Conservation (phyloP, 2,329 filamentous ascomycete genomes). For the Aurifilum marmelostoma region DNA sequence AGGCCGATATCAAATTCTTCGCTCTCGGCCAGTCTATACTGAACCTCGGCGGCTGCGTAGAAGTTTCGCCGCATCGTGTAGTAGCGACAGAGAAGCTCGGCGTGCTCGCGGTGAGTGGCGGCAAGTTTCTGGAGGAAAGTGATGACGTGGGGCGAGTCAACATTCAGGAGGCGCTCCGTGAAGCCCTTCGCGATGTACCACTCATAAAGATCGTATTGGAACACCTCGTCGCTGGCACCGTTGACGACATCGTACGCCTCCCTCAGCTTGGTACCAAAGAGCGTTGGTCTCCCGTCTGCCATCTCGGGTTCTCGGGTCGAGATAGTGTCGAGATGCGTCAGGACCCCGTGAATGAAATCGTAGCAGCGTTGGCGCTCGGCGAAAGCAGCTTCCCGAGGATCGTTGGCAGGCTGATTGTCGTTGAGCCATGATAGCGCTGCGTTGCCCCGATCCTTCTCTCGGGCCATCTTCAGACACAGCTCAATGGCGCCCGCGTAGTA, state of each 20-base stretch:
- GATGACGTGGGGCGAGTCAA: conserved; percentile 82
- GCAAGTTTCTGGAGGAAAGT: conserved; percentile 83
- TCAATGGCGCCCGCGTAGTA: conserved; percentile 96
- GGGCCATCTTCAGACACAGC: conserved; percentile 80
- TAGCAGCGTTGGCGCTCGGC: conserved; percentile 79
- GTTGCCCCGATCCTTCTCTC: conserved; percentile 85
- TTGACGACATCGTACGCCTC: conserved; percentile 94
- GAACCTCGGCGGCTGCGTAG: conserved; percentile 85
- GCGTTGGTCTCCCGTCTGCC: conserved; percentile 76
- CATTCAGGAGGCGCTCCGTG: conserved; percentile 82
- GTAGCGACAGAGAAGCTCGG: conserved; percentile 91
- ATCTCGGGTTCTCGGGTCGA: conserved; percentile 70
- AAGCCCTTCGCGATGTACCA: conserved; percentile 91
- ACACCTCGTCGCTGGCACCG: conserved; percentile 85
- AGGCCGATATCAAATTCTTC: conserved; percentile 73
- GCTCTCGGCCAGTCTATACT: conserved; percentile 82
- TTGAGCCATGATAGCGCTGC: conserved; percentile 83
- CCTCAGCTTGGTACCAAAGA: conserved; percentile 75
- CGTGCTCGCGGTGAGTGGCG: conserved; percentile 71
- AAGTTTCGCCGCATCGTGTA: conserved; percentile 84
- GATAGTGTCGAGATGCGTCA: conserved; percentile 75
- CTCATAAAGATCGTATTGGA: conserved; percentile 95
- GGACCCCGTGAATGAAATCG: conserved; percentile 80
- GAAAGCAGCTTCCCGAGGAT: conserved; percentile 70
- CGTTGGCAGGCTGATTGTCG: conserved; percentile 74